A percentile compares a stretch with the other conserved stretches of the same genome.
These are phyloP conservation scores for Nemania sp. DNA, from an alignment of 2,329 filamentous ascomycete species.

Conservation along the genomic window DNA sequence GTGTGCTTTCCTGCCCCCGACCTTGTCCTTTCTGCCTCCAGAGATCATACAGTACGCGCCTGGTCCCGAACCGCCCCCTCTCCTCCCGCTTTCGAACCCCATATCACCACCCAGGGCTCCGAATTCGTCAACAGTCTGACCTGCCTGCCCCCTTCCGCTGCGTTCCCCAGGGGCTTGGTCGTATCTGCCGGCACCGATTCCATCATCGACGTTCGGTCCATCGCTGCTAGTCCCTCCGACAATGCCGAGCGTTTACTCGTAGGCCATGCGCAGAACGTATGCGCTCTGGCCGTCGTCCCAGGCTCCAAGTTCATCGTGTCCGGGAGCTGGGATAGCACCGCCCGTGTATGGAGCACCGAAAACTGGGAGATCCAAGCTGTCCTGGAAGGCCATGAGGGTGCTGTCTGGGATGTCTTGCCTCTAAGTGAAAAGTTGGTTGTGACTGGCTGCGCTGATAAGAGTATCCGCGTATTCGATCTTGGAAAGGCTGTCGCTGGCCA, in stretches of 20 bases:
- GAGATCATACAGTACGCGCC: slow-evolving; percentile 86
- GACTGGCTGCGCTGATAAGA: slow-evolving; percentile 90
- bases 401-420: slow-evolving; percentile 88
- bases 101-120: slow-evolving; percentile 77
- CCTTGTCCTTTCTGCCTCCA: slow-evolving; percentile 80
- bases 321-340: slow-evolving; percentile 90
- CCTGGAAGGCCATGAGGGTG: slow-evolving; percentile 74
- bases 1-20: slow-evolving; percentile 77
- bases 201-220: slow-evolving; percentile 86
- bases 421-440: slow-evolving; percentile 80
- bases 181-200: slow-evolving; percentile 89
- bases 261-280: slow-evolving; percentile 87
- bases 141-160: slow-evolving; percentile 70
- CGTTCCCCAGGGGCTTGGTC: slow-evolving; percentile 78
- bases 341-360: slow-evolving; percentile 81
- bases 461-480: slow-evolving; percentile 82
- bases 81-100: slow-evolving; percentile 74
- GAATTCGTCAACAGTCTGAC: slow-evolving; percentile 88
- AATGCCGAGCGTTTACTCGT: slow-evolving; percentile 85
- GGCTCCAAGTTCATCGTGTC: slow-evolving; percentile 79
- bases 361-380: slow-evolving; percentile 80
- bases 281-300: slow-evolving; percentile 78
- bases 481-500: slow-evolving; percentile 61
- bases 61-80: slow-evolving; percentile 73
- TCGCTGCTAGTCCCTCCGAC: slow-evolving; percentile 67